Evolutionary conservation across 108 stramenopile species (phyloP), one percentile per base, ranked within the genome.

Genomic region (Schizochytrium sp.): DNA sequence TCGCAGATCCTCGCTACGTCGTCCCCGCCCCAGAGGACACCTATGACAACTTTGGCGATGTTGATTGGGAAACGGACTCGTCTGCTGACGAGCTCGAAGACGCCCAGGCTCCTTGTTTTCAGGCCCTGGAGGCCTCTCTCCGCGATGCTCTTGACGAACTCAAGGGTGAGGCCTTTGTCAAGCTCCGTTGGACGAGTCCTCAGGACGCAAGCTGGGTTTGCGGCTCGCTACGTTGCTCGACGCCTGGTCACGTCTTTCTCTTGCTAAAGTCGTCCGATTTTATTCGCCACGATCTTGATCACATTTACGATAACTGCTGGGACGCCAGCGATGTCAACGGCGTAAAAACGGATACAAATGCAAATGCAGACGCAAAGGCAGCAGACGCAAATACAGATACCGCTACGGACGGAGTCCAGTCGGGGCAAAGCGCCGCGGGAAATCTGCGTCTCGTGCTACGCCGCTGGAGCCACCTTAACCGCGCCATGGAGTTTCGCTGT

Each of bases 401-500:
- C n/a, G 58, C 19, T n/a, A 1, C 19, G 19, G 58, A 59, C n/a
- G 19, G 21, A 59, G 21, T 23, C 1, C n/a, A 19, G 5, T 53
- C 44, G 87, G 58, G 58, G 41, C 71, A 44, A 43, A 23, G 34
- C 34, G 34, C 10, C 8, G 53, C 87, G 19, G 71, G 72, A 57
- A 47, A 87, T 60, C 92, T 92, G 63, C 91, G 96, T 87, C 89
- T 97, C 45, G 95, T 96, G 10, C 89, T 98, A 83, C 91, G 96
- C 58, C 97, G 97, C 90, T 97, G 97, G 97, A 96, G 96, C 90
- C 96, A 96, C 87, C 95, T 97, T 0, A 94, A 97, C 89, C 95
- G 96, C 14, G 94, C 95, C 88, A 97, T 97, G 96, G 97, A 97
- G 89, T 98, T 97, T 92, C 95, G 98, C 12, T 97, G 97, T 72